These are phyloP conservation scores for Calonectria ilicicola DNA, from an alignment of 2,329 filamentous ascomycete genomes.

Conservation along the genomic window DNA sequence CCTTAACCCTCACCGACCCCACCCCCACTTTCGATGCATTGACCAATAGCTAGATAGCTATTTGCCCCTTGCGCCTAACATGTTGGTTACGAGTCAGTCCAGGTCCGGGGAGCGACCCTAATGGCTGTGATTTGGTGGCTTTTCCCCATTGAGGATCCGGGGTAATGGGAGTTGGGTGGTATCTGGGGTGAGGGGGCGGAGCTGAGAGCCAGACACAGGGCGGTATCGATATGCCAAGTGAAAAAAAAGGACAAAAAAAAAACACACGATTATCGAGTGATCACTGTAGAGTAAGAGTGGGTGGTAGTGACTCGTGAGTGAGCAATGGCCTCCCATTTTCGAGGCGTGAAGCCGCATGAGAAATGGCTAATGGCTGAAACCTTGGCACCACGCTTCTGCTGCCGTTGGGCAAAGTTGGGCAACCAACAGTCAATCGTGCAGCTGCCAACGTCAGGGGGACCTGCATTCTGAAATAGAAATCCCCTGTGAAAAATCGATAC, in stretches of 20 bases:
- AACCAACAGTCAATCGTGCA: background rate
- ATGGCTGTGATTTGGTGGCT: background rate
- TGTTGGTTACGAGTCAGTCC: constrained; percentile 14
- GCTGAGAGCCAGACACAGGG: background rate
- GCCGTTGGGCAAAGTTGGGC: background rate
- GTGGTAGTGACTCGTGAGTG: background rate
- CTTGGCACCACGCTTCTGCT: background rate
- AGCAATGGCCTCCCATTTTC: background rate
- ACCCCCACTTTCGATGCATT: constrained; percentile 23
- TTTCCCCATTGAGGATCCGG: background rate
- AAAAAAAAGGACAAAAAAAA: background rate
- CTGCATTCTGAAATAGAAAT: background rate
- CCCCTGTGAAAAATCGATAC: background rate
- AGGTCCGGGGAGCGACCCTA: constrained; percentile 9
- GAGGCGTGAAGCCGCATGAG: background rate
- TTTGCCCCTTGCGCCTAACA: background rate
- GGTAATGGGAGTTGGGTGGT: constrained; percentile 3
- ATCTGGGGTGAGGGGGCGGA: constrained; percentile 2
- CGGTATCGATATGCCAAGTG: too few relatives aligned
- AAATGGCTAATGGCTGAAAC: constrained; percentile 3
- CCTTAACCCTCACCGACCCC: background rate
- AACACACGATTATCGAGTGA: background rate
- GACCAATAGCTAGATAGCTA: constrained; percentile 16
- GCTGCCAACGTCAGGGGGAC: background rate
- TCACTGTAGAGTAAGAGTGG: background rate